phyloP scores from a whole-genome alignment of 2,329 filamentous ascomycete genomes.

The Acephala macrosclerotiorum region DNA sequence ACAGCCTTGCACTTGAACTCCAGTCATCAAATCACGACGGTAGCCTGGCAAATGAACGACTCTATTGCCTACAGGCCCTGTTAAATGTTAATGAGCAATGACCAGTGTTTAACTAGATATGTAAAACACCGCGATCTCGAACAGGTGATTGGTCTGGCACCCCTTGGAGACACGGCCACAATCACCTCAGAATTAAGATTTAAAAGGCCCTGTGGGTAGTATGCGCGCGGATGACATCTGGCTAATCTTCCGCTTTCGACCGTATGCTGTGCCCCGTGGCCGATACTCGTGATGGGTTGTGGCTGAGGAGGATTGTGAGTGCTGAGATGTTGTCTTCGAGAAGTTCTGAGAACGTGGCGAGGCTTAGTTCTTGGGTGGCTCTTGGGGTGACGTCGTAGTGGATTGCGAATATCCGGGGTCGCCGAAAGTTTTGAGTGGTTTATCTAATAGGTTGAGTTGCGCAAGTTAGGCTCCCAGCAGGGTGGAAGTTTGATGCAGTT shows the following conservation, averaged over 20 bases:
- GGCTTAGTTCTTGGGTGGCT: constrained; percentile 18
- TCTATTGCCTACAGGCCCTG: too few species aligned
- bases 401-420: constrained; percentile 21
- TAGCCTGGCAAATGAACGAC: neutral
- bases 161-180: too few species aligned
- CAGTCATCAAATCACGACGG: neutral
- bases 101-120: too few species aligned
- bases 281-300: constrained; percentile 10
- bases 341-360: constrained; percentile 9
- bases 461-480: too few species aligned
- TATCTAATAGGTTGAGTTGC: neutral
- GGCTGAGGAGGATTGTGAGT: constrained; percentile 6
- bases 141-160: too few species aligned
- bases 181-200: too few species aligned
- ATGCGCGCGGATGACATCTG: constrained; percentile 4
- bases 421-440: constrained; percentile 20
- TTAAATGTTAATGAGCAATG: too few species aligned
- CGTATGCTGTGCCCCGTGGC: neutral
- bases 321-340: constrained; percentile 2
- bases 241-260: neutral
- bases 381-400: constrained; percentile 22
- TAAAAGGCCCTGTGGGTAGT: too few species aligned
- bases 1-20: neutral
- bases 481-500: neutral
- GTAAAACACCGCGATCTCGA: too few species aligned